These are phyloP conservation scores for Pelargonium nanum DNA, from an alignment of 345 rosid genomes.

Conservation along the genomic window DNA sequence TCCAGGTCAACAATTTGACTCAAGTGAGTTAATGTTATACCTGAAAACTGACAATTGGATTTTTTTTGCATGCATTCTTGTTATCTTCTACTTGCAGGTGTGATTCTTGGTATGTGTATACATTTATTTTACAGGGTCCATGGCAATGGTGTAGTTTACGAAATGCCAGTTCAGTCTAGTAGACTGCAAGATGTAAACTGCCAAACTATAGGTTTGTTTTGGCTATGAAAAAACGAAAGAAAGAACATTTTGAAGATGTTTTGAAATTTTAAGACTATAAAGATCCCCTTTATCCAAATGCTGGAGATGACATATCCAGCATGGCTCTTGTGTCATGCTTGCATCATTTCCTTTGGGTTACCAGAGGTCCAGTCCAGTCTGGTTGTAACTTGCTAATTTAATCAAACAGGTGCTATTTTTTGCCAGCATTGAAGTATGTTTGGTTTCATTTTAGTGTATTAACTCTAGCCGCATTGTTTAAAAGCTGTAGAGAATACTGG, in stretches of 20 bases:
- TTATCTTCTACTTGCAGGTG: neutral
- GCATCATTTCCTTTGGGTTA: neutral
- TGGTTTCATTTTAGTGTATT: neutral
- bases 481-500: neutral
- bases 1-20: constrained; percentile 93
- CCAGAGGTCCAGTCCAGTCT: neutral
- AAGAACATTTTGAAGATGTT: no score
- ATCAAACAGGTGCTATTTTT: neutral
- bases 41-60: neutral
- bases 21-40: constrained; percentile 41
- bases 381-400: neutral
- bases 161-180: neutral
- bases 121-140: neutral
- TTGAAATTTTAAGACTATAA: neutral
- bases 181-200: neutral
- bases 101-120: neutral
- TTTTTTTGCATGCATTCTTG: neutral
- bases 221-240: no score
- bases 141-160: neutral
- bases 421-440: neutral
- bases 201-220: neutral
- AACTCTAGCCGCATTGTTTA: neutral
- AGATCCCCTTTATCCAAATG: neutral
- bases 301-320: neutral
- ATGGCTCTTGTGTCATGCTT: neutral